A percentile compares a stretch with the other conserved stretches of the same genome.
Evolutionary conservation across 163 green algal genomes (phyloP).

Genomic region (Scenedesmus sp.): DNA sequence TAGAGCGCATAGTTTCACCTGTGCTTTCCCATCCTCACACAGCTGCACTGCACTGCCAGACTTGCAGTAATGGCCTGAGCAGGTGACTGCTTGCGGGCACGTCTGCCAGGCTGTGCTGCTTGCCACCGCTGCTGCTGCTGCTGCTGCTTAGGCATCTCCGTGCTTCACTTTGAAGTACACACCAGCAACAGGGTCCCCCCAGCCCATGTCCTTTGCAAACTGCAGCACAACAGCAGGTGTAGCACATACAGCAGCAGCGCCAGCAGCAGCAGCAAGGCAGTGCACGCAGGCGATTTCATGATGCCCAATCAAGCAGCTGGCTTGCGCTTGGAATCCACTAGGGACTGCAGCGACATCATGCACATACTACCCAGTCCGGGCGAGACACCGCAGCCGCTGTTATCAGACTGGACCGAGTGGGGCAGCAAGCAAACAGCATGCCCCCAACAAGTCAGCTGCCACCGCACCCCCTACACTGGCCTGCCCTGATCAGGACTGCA

Average conservation of each 20-base stretch:
- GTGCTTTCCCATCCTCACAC: too few species aligned
- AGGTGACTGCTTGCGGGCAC: background rate
- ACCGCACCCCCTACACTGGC: too few species aligned
- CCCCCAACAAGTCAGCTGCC: too few species aligned
- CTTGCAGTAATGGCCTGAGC: background rate
- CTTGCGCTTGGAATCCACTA: background rate
- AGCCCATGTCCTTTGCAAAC: slow-evolving; percentile 6
- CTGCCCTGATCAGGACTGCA: too few species aligned
- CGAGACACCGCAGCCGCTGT: too few species aligned
- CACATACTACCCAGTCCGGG: too few species aligned
- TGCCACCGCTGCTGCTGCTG: background rate
- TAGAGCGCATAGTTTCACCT: too few species aligned
- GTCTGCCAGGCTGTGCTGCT: too few species aligned
- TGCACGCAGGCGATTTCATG: background rate
- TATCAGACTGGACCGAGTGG: too few species aligned
- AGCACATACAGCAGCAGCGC: too few species aligned
- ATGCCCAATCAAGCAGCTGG: background rate
- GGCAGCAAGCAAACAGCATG: too few species aligned
- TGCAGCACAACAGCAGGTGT: background rate
- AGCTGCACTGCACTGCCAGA: too few species aligned
- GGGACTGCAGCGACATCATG: background rate
- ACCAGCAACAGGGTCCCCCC: slow-evolving; percentile 24
- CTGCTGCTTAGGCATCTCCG: slow-evolving; percentile 1
- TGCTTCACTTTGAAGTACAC: slow-evolving; percentile 44
- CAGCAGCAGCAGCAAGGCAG: background rate